A percentile compares a stretch with the other conserved stretches of the same genome.
Evolutionary conservation across 331 rosid genomes (phyloP).

Genomic region (Spiraea crenata): DNA sequence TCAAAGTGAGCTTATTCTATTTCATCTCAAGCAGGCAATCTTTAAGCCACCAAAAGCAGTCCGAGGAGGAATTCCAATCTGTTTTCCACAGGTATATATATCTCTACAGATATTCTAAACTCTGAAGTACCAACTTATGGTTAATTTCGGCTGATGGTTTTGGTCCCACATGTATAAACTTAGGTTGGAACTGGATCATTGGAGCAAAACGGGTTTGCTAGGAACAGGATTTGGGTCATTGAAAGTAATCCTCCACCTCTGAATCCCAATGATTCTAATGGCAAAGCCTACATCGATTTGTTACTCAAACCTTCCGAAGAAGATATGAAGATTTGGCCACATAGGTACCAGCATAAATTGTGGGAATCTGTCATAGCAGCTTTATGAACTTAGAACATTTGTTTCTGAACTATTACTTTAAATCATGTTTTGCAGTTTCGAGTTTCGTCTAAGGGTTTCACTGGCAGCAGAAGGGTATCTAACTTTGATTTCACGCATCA

Average conservation of each 20-base stretch:
- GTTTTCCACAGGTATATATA: constrained; percentile 77
- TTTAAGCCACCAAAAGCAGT: constrained; percentile 75
- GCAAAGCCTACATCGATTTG: constrained; percentile 59
- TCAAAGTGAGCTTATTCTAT: constrained; percentile 2
- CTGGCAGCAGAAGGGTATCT: constrained; percentile 66
- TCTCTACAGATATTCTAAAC: not conserved
- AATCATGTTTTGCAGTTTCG: constrained; percentile 51
- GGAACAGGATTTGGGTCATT: constrained; percentile 68
- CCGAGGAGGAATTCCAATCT: constrained; percentile 90
- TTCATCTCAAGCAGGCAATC: constrained; percentile 48
- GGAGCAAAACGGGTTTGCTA: constrained; percentile 89
- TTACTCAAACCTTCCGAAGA: constrained; percentile 71
- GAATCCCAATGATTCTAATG: constrained; percentile 40
- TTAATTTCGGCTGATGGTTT: constrained; percentile 5
- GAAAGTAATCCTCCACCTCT: constrained; percentile 71
- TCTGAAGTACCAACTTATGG: not conserved
- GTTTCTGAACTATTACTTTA: not conserved
- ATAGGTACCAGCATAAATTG: constrained; percentile 41
- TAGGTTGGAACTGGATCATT: constrained; percentile 76
- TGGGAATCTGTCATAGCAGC: not conserved
- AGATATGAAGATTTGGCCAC: constrained; percentile 79
- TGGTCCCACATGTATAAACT: constrained; percentile 7
- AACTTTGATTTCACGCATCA: constrained; percentile 59
- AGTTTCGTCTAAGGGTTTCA: constrained; percentile 74
- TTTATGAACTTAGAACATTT: not conserved